Percentiles rank a stretch among this genome's conserved stretches.
Conservation (phyloP, 2,329 filamentous ascomycete species). For the Sarocladium oryzae region DNA sequence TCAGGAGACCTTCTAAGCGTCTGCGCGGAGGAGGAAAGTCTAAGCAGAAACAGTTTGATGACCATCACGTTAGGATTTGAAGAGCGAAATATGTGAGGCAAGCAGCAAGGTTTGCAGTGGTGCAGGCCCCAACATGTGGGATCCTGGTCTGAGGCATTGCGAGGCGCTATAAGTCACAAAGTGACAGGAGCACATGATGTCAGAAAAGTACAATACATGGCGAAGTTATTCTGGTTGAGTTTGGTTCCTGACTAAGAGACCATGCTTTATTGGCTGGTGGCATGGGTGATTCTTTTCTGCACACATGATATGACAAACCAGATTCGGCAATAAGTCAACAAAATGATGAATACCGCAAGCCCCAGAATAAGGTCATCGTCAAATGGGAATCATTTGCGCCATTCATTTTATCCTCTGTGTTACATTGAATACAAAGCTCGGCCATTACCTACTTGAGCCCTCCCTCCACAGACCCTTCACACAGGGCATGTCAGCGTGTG, state of each 20-base stretch:
- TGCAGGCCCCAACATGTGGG: not conserved
- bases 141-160: not conserved
- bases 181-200: not conserved
- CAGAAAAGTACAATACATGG: constrained; percentile 1
- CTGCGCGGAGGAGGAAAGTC: not conserved
- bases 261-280: too few relatives aligned
- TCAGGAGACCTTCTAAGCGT: constrained; percentile 67
- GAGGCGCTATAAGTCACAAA: constrained; percentile 4
- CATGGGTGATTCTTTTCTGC: too few relatives aligned
- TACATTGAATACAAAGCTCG: too few relatives aligned
- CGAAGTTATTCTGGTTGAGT: not conserved
- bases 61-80: constrained; percentile 2
- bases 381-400: too few relatives aligned
- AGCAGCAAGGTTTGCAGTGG: not conserved
- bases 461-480: too few relatives aligned
- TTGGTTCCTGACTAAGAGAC: not conserved
- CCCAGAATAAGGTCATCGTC: too few relatives aligned
- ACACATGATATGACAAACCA: too few relatives aligned
- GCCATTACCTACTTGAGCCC: too few relatives aligned
- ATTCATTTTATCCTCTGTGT: too few relatives aligned
- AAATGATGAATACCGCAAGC: too few relatives aligned
- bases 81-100: constrained; percentile 1
- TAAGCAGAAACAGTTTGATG: not conserved
- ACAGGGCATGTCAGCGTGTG: too few relatives aligned
- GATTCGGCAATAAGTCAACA: too few relatives aligned